Evolutionary conservation across 805 yeast genomes (phyloP).

Genomic region (Isabelozyma rhagii): DNA sequence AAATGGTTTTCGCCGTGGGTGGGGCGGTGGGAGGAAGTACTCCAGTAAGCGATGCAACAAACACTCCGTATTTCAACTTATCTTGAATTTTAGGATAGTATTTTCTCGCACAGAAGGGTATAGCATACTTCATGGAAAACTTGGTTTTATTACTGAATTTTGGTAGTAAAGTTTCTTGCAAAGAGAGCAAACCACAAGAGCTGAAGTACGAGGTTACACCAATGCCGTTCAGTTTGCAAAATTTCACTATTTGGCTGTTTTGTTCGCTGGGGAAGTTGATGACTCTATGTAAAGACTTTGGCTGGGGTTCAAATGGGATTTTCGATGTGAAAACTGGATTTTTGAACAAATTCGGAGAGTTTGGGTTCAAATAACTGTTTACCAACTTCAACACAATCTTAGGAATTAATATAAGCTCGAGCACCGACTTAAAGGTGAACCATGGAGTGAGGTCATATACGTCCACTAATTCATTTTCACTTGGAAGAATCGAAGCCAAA

Average conservation of each 20-base stretch:
- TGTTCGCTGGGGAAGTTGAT: constrained; percentile 10
- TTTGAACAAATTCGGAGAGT: constrained; percentile 5
- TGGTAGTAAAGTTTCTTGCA: constrained; percentile 13
- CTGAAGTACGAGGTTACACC: constrained; percentile 19
- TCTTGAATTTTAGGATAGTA: constrained; percentile 6
- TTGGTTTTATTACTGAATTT: background rate
- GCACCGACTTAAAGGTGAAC: background rate
- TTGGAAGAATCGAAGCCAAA: constrained; percentile 1
- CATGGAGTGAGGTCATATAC: constrained; percentile 3
- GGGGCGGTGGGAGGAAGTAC: background rate
- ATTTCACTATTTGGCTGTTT: constrained; percentile 6
- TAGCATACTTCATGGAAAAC: background rate
- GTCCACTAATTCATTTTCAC: constrained; percentile 7
- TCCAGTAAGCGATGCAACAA: background rate
- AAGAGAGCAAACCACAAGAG: constrained; percentile 10
- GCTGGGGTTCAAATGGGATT: constrained; percentile 3
- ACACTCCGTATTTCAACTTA: constrained; percentile 1
- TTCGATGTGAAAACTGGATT: constrained; percentile 9
- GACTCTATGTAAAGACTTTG: constrained; percentile 1
- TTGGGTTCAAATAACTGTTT: constrained; percentile 1
- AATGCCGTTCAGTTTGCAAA: constrained; percentile 9
- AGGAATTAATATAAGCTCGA: background rate
- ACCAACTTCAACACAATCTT: background rate
- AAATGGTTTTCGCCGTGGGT: background rate
- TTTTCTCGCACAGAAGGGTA: constrained; percentile 10